Evolutionary conservation across 345 rosid genomes (phyloP), one percentile per base, ranked within the genome.

Genomic region (Linum lewisii): DNA sequence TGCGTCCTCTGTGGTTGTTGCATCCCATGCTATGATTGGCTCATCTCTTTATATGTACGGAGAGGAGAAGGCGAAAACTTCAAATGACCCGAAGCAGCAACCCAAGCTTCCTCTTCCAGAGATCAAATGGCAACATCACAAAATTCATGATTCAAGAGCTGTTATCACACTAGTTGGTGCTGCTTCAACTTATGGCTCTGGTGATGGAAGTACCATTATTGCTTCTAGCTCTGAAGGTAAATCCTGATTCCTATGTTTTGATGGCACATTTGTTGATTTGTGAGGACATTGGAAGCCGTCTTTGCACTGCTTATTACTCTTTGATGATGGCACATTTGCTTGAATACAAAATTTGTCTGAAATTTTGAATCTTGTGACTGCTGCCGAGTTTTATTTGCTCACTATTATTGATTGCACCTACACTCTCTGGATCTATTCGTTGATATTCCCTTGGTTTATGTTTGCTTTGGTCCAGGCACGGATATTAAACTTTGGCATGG

Each of bases 401-500:
- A 42, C 47, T 7, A 3, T 3, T 11, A n/a, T 42, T 7, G 47
- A 42, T 42, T 42, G 47, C 2, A 42, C 14, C 47, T 42, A 3
- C 47, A 16, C 47, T 42, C 18, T 42, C 47, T 42, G 13, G 47
- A 42, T 16, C 56, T 52, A 18, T n/a, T 16, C 7, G 11, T n/a
- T 57, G 21, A 6, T 21, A 16, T 71, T 44, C 58, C 20, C 57
- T 61, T 23, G 59, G 5, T 25, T 58, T 54, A 2, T 66, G 9
- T 52, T 52, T 66, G 36, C 60, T 71, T 34, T 55, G 69, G 64
- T 34, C 47, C 68, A 90, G 99, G 88, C 53, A 93, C 99, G 72
- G 99, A 90, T 81, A 85, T 93, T 65, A 82, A 68, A 62, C 78
- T 93, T 57, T 93, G 99, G 97, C 96, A 93, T 79, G 99, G 84